Percentiles rank a stretch among this genome's conserved stretches.
phyloP scores from a whole-genome alignment of 2,329 filamentous ascomycete genomes.

The Cryphonectria naterciae region DNA sequence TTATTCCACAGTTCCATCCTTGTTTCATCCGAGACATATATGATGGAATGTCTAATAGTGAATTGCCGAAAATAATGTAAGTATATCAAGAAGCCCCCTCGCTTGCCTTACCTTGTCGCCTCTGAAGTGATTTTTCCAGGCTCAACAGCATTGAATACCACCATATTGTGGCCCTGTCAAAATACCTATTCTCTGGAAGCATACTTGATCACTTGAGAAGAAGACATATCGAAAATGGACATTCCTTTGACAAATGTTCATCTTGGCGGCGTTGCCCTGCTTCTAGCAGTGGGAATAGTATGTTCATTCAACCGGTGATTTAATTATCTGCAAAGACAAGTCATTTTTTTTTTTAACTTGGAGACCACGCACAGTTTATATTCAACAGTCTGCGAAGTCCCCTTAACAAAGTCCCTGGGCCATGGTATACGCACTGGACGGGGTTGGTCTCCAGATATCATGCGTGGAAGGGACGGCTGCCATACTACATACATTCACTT shows the following conservation, averaged over 20 bases:
- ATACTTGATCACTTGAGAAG: not conserved
- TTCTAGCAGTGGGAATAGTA: not conserved
- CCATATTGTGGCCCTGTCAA: not conserved
- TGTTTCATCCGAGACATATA: not conserved
- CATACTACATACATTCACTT: conserved; percentile 33
- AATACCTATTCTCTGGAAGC: not conserved
- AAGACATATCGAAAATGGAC: conserved; percentile 39
- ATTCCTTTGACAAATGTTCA: conserved; percentile 37
- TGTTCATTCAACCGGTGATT: not conserved
- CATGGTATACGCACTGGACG: conserved; percentile 36
- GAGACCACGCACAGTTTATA: not conserved
- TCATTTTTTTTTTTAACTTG: not conserved
- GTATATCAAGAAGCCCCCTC: not conserved
- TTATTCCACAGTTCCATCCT: not conserved
- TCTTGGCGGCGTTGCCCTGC: not conserved
- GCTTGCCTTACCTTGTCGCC: not conserved
- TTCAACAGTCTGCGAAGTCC: not conserved
- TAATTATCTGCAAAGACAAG: not conserved
- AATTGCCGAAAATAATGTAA: not conserved
- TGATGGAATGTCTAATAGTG: not conserved
- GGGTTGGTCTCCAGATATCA: conserved; percentile 28
- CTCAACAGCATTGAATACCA: not conserved
- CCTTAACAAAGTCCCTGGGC: conserved; percentile 30
- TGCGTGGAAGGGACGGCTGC: conserved; percentile 27
- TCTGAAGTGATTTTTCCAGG: not conserved